Conservation (phyloP, 2,329 filamentous ascomycete genomes). For the Colletotrichum graminicola region DNA sequence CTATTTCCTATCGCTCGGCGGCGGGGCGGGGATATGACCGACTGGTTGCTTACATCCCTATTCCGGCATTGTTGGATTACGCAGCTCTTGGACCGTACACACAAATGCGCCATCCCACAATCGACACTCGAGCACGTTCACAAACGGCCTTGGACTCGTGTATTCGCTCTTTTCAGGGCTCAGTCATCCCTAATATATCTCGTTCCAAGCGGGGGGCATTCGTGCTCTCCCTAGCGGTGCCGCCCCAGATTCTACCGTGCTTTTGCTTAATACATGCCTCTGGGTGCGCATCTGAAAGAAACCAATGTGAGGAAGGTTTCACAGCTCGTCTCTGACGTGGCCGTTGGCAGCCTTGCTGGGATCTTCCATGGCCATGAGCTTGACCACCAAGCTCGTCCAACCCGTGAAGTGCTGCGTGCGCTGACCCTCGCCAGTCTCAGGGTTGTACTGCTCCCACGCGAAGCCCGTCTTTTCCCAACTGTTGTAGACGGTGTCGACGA, state of each 20-base stretch:
- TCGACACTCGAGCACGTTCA: no score
- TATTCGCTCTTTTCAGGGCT: background rate
- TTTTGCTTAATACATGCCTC: slow-evolving; percentile 27
- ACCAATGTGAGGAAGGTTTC: slow-evolving; percentile 31
- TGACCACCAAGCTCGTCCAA: slow-evolving; percentile 98
- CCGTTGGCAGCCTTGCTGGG: slow-evolving; percentile 52
- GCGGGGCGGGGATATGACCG: background rate
- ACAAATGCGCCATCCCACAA: no score
- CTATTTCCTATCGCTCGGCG: background rate
- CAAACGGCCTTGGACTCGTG: background rate
- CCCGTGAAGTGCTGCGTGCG: slow-evolving; percentile 98
- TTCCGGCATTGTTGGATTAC: background rate
- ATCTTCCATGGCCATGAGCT: slow-evolving; percentile 96
- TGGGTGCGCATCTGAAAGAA: background rate
- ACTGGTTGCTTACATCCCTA: background rate
- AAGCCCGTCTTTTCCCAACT: slow-evolving; percentile 94
- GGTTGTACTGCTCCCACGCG: slow-evolving; percentile 98
- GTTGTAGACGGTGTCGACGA: slow-evolving; percentile 89
- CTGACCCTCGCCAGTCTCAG: slow-evolving; percentile 92
- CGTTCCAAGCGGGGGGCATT: background rate
- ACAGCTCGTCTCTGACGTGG: slow-evolving; percentile 63
- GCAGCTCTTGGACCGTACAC: background rate
- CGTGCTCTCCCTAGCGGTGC: background rate
- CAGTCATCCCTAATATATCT: background rate
- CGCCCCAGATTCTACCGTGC: slow-evolving; percentile 15